Evolutionary conservation across 179 eudicot species (phyloP), one percentile per base, ranked within the genome.

Genomic region (Silene coronaria): DNA sequence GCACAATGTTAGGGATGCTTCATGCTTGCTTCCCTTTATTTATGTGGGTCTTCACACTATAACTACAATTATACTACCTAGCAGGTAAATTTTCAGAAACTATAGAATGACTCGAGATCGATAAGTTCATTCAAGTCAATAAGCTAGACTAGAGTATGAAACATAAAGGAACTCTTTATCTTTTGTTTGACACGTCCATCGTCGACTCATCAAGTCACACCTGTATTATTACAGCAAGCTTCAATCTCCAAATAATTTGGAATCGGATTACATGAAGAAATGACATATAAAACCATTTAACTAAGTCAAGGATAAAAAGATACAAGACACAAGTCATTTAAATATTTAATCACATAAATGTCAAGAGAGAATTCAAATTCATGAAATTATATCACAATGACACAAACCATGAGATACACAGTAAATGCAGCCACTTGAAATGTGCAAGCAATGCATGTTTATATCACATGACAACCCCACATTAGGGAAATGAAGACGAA

Each of bases 1-100:
- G 77, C 81, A 75, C 46, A 53, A 63, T 75, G 42, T 77, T 73
- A 67, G 75, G 73, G 75, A 42, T 75, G 73, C 57, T 42, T 42
- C 2, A n/a, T n/a, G 73, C 58, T 51, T 51, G 19, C 19, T 70
- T 4, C 48, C 73, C 64, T 71, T 75, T 21, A 71, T 66, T 71
- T 72, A 12, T 71, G 73, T 27, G 64, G 67, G 17, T 45, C 62
- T 70, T 77, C 13, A 28, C 13, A 17, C 10, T 8, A 12, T 3
- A 11, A 17, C 8, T 16, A 8, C 23, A 5, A 23, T 21, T 69
- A 11, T 38, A 38, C 46, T 38, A 38, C 12, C 46, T 42, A 42
- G 48, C 48, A 10, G 48, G 14, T 42, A 42, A 42, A 11, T 42
- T 42, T 10, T 42, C 13, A 42, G 14, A 11, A 13, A 42, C n/a